Percentiles rank a stretch among this genome's conserved stretches.
Evolutionary conservation across 331 rosid species (phyloP).

Genomic region (Pyrus hybrid): DNA sequence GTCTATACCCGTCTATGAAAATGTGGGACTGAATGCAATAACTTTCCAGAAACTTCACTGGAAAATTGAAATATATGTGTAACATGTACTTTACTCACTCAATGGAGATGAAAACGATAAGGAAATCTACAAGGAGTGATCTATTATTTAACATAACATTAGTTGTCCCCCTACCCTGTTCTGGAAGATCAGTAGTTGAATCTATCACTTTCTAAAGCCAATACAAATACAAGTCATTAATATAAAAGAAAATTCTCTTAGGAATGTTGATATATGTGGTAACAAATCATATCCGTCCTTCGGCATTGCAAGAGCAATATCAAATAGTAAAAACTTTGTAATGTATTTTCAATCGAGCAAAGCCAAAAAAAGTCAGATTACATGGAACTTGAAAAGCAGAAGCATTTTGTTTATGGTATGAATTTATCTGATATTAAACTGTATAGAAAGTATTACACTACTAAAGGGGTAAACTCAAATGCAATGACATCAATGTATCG

Average conservation of each 20-base stretch:
- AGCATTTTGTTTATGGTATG: not conserved
- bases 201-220: not conserved
- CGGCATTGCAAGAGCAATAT: not conserved
- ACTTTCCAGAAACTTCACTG: not conserved
- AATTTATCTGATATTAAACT: not conserved
- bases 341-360: not conserved
- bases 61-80: not conserved
- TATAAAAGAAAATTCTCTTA: not conserved
- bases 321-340: not conserved
- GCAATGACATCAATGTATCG: not conserved
- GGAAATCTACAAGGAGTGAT: not conserved
- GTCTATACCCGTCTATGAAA: not conserved
- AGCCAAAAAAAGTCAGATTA: not conserved
- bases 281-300: not conserved
- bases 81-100: not conserved
- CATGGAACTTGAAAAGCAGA: not conserved
- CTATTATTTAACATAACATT: not conserved
- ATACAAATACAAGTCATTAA: not conserved
- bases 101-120: too few relatives aligned
- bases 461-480: not conserved
- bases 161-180: not conserved
- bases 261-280: not conserved
- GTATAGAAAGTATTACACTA: not conserved
- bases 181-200: not conserved
- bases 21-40: not conserved